Evolutionary conservation across 2,329 filamentous ascomycete genomes (phyloP), one percentile per base, ranked within the genome.

Genomic region (Emergomyces pasteurianus): DNA sequence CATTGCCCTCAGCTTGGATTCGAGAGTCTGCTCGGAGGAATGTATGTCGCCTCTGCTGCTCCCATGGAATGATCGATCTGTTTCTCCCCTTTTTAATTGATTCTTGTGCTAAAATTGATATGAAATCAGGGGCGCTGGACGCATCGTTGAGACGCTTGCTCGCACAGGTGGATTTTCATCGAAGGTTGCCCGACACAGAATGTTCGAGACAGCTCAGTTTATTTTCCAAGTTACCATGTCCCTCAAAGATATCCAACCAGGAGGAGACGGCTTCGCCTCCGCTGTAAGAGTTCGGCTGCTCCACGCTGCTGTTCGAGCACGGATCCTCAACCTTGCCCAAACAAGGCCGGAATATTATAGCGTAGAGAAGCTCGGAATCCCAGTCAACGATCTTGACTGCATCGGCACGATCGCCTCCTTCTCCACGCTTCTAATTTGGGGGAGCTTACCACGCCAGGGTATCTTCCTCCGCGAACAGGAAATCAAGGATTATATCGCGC

Each of bases 181-280:
- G 1, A 83, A 84, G 64, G 84, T 88, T 3, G 86, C 87, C 4
- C 80, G 83, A 61, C 81, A 83, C 18, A 79, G 89, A 56, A 72
- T 88, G 3, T 82, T 86, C 34, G 87, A 92, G 72, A 92, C 89
- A 1, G 86, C 86, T 1, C 88, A 91, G 70, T 86, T 89, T 71
- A 83, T 89, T 14, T 79, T 91, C 6, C 85, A 90, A 69, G 86
- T 88, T 56, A 87, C 87, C 4, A 76, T 79, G 50, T 85, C 83
- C 7, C 69, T 89, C 1, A 79, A 83, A 28, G 83, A 82, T 3
- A 83, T 92, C 65, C 78, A 86, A 64, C 88, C 87, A 0, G 85
- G 84, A 1, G 88, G 87, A 1, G 81, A 80, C 18, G 87, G 86
- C 0, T 85, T 84, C 63, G 78, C 78, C 4, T 85, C 85, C 9